Evolutionary conservation across 192 early-diverging fungal genomes (phyloP).

Genomic region (Diversispora epigaea): DNA sequence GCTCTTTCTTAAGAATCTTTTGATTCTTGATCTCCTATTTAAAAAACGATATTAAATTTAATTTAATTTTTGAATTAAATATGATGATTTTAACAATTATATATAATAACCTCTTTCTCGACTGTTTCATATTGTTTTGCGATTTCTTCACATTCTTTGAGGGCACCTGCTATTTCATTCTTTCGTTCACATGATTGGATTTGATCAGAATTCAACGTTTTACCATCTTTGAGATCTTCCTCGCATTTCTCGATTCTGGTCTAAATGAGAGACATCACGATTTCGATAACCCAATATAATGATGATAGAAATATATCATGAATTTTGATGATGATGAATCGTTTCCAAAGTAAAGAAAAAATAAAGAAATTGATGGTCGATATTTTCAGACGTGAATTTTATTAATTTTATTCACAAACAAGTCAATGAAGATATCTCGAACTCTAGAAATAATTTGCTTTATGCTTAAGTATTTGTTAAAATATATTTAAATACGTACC

Average conservation of each 20-base stretch:
- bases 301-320: too few species aligned
- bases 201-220: conserved; percentile 7
- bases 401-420: background rate
- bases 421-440: background rate
- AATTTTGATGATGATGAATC: too few species aligned
- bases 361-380: too few species aligned
- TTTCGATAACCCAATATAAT: too few species aligned
- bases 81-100: background rate
- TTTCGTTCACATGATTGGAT: conserved; percentile 17
- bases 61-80: background rate
- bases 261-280: background rate
- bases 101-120: conserved; percentile 13
- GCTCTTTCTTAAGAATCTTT: conserved; percentile 8
- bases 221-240: background rate
- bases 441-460: background rate
- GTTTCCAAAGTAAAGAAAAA: too few species aligned
- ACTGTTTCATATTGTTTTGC: background rate
- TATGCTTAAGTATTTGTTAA: background rate
- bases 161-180: background rate
- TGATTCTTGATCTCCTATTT: conserved; percentile 18
- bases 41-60: background rate
- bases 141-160: conserved; percentile 10
- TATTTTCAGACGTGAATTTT: too few species aligned
- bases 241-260: conserved; percentile 14
- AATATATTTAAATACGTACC: background rate